Conservation (phyloP, 257 asterid genomes). For the Cinchona pubescens region DNA sequence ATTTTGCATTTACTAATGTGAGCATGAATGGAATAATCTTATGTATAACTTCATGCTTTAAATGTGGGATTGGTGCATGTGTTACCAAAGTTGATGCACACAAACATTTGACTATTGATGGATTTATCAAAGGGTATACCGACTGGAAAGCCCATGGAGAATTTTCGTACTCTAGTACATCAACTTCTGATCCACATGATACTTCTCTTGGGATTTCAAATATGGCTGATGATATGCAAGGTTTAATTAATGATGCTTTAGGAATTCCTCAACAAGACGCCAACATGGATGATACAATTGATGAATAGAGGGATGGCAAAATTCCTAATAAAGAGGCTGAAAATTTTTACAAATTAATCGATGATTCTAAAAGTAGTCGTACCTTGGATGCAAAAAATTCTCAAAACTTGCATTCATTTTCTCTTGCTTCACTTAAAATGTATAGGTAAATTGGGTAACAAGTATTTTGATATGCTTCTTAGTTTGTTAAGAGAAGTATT, state of each 20-base stretch:
- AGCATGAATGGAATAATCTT: background rate
- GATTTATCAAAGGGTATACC: background rate
- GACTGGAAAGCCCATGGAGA: constrained; percentile 2
- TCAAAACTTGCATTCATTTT: too few species aligned
- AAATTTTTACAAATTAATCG: too few species aligned
- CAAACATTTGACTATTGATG: background rate
- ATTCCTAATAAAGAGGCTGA: background rate
- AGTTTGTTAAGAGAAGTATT: background rate
- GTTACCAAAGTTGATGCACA: background rate
- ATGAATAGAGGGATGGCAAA: too few species aligned
- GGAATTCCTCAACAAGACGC: background rate
- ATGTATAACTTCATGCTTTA: background rate
- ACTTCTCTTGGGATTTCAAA: background rate
- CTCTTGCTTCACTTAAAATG: background rate
- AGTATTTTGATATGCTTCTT: background rate
- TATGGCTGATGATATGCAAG: background rate
- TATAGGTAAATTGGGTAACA: background rate
- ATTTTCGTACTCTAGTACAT: background rate
- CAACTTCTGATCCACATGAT: background rate
- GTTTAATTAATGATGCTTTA: background rate
- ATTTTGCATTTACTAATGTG: background rate
- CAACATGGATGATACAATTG: background rate
- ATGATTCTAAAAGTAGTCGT: too few species aligned
- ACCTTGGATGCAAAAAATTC: too few species aligned
- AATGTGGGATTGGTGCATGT: background rate